phyloP scores from a whole-genome alignment of 169 alveolate species.

The Eimeria mitis region DNA sequence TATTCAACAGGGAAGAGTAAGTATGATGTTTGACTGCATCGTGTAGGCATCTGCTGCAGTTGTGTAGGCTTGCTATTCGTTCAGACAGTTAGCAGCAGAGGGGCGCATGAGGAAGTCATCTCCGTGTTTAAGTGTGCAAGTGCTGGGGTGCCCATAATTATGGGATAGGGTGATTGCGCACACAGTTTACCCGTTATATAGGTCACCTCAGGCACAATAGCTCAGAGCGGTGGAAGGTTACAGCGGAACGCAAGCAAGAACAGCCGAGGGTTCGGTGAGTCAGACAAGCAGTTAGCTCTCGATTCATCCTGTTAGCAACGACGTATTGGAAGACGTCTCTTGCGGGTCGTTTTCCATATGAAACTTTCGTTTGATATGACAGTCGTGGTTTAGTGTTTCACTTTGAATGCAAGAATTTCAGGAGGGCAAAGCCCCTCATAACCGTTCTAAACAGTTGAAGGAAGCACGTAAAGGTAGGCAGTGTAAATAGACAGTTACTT shows the following conservation, averaged over 20 bases:
- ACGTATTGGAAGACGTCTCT: background rate
- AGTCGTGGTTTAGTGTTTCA: background rate
- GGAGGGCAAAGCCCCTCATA: background rate
- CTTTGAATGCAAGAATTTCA: background rate
- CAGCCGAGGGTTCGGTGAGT: background rate
- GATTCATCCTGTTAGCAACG: background rate
- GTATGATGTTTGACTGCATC: background rate
- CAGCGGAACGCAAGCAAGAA: background rate
- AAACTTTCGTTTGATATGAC: background rate
- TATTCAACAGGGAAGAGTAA: background rate
- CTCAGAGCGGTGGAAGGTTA: background rate
- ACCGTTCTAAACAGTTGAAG: background rate
- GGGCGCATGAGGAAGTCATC: background rate
- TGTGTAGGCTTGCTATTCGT: background rate
- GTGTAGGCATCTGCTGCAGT: background rate
- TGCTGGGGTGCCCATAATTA: background rate
- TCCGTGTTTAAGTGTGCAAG: background rate
- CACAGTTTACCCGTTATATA: too few species aligned
- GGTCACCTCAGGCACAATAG: background rate
- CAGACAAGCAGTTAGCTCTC: background rate
- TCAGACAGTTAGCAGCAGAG: background rate
- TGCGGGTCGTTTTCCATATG: background rate
- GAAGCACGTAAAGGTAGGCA: background rate
- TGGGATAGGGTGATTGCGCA: too few species aligned
- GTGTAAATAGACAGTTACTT: too few species aligned